phyloP scores from a whole-genome alignment of 108 stramenopile species.

The Pseudonitzschia delicatissima region DNA sequence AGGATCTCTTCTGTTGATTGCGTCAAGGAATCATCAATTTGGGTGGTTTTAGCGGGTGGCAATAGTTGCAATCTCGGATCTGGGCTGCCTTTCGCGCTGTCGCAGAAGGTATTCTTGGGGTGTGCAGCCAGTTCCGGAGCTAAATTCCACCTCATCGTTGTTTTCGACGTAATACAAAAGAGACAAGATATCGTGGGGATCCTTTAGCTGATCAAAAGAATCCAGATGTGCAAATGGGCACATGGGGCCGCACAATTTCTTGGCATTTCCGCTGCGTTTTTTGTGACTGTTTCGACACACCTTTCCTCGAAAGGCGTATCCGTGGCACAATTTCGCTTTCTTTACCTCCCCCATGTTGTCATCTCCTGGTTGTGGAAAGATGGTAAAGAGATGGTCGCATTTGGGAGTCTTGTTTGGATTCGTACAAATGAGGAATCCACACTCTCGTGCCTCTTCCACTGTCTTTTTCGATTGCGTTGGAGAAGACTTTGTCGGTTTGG shows the following conservation, averaged over 20 bases:
- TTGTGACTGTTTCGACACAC: neutral
- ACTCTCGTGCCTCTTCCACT: neutral
- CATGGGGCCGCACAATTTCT: neutral
- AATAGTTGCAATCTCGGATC: neutral
- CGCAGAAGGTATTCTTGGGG: neutral
- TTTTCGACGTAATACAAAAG: slow-evolving; percentile 3
- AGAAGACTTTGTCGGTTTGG: neutral
- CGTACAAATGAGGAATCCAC: slow-evolving; percentile 2
- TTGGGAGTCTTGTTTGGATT: neutral
- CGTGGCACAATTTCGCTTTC: neutral
- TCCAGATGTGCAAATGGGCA: slow-evolving; percentile 3
- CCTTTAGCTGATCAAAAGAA: neutral
- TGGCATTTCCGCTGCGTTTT: neutral
- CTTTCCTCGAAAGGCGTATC: neutral
- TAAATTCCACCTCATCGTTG: slow-evolving; percentile 7
- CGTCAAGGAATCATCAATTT: no score
- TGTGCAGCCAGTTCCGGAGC: slow-evolving; percentile 4
- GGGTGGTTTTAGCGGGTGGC: neutral
- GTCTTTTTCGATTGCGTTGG: neutral
- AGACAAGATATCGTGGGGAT: neutral
- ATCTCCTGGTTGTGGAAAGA: neutral
- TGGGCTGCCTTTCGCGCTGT: neutral
- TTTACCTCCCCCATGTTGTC: neutral
- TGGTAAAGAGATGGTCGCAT: slow-evolving; percentile 5
- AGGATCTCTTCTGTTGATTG: neutral